Evolutionary conservation across 169 alveolate species (phyloP).

Genomic region (Babesia divergens): DNA sequence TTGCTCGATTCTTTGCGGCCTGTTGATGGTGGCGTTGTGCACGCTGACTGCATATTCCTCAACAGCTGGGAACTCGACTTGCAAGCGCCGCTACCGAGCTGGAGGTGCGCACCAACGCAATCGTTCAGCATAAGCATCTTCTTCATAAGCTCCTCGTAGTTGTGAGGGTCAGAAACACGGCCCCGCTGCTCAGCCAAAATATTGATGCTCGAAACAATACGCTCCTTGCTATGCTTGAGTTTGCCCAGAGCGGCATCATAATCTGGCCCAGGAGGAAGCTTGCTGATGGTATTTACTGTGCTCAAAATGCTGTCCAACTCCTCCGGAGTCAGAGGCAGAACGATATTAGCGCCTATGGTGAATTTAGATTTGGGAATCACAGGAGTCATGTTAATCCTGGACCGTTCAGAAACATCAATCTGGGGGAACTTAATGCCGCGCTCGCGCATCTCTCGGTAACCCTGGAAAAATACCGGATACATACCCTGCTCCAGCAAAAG

Average conservation of each 20-base stretch:
- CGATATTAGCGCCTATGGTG: neutral
- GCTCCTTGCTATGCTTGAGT: conserved; percentile 15
- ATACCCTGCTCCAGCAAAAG: conserved; percentile 68
- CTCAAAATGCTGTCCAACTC: conserved; percentile 37
- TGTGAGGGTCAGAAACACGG: neutral
- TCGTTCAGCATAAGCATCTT: conserved; percentile 56
- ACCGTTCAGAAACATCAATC: conserved; percentile 9
- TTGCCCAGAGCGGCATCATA: neutral
- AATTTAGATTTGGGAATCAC: neutral
- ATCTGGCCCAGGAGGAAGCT: conserved; percentile 12
- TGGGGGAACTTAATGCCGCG: conserved; percentile 67
- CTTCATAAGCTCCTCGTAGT: conserved; percentile 26
- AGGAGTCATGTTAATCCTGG: conserved; percentile 3
- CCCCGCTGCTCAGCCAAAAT: conserved; percentile 27
- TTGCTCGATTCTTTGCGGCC: neutral
- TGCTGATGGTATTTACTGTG: conserved; percentile 15
- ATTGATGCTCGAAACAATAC: conserved; percentile 31
- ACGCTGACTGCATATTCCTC: neutral
- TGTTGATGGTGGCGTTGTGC: no score
- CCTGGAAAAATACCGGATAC: conserved; percentile 65
- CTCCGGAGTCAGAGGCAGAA: conserved; percentile 25
- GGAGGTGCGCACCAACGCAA: conserved; percentile 28
- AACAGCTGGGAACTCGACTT: neutral
- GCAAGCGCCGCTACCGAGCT: neutral
- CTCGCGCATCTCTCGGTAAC: conserved; percentile 68